Base-by-base conservation (phyloP, 139 green algal genomes). In the Astrephomene gubernaculifera region DNA sequence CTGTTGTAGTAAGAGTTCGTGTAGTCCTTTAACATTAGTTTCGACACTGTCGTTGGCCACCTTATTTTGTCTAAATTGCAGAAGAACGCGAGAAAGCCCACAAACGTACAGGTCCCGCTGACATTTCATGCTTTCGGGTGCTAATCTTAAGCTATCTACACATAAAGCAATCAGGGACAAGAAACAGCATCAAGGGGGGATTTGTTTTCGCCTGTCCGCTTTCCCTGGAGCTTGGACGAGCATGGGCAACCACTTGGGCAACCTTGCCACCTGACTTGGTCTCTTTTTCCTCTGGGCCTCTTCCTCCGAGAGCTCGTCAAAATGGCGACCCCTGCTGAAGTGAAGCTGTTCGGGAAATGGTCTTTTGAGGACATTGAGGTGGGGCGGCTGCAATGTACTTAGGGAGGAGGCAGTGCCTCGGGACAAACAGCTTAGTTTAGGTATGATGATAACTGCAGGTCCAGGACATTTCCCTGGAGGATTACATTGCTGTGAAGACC, bases 401-500 rank as follows among this genome's bases (percentile, higher is more conserved):
- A 19, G 21, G 35, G 21, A 54, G 14, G 38, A 33, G 17, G 68
- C 19, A 35, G 17, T 57, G 49, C 19, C 54, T 33, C 36, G n/a
- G 31, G 33, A 4, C 24, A 33, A 39, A 33, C 44, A 79, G 65
- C 61, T 49, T 31, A 70, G 45, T 72, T 9, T 54, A 29, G 35
- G 22, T 27, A 22, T 21, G 38, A 49, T 80, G 27, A 14, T 3
- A 3, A 45, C 17, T 71, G 71, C 93, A 99, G 97, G 94, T 99
- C 63, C 98, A 94, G 71, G 98, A 99, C 92, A 98, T 99, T 89
- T 96, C 97, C 29, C 90, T 99, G 81, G 95, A 99, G 91, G 98
- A 99, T 81, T 99, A 99, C 96, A 98, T 99, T 71, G 95, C 97
- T 27, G 97, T 99, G 60, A 99, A 98, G 93, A 91, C 93, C 54